Conservation (phyloP, 2,329 filamentous ascomycete genomes). For the Pseudocercospora crystallina region DNA sequence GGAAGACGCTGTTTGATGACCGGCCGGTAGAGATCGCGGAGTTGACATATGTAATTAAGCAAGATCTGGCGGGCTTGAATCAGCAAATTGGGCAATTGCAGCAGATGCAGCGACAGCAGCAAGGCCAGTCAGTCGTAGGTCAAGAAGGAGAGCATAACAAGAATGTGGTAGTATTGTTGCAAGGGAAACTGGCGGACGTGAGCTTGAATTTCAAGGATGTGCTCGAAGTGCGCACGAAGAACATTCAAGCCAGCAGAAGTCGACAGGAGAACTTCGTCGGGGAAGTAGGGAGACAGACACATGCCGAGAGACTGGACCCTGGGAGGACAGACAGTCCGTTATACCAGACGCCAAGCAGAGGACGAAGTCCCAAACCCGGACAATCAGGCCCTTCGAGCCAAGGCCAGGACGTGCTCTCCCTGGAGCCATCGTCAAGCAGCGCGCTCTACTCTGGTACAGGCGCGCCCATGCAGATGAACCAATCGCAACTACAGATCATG, state of each 20-base stretch:
- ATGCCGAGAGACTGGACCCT: slow-evolving; percentile 43
- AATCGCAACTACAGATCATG: slow-evolving; percentile 83
- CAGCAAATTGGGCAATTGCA: slow-evolving; percentile 85
- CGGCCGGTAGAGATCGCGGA: slow-evolving; percentile 95
- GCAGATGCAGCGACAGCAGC: slow-evolving; percentile 68
- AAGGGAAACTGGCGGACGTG: slow-evolving; percentile 89
- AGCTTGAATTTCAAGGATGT: slow-evolving; percentile 97
- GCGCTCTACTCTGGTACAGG: slow-evolving; percentile 41
- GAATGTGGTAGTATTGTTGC: slow-evolving; percentile 88
- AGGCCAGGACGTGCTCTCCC: slow-evolving; percentile 50
- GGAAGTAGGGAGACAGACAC: slow-evolving; percentile 66
- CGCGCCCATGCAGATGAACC: slow-evolving; percentile 38
- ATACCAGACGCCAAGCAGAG: slow-evolving; percentile 75
- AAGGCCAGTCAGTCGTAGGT: slow-evolving; percentile 51
- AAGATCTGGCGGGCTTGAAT: slow-evolving; percentile 83
- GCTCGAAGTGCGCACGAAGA: slow-evolving; percentile 92
- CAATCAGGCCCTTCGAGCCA: slow-evolving; percentile 34
- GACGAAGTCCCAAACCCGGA: slow-evolving; percentile 51
- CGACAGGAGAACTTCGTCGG: slow-evolving; percentile 97
- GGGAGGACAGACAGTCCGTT: slow-evolving; percentile 55
- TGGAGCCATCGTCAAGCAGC: slow-evolving; percentile 39
- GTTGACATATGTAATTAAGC: slow-evolving; percentile 95
- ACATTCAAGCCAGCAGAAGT: slow-evolving; percentile 89
- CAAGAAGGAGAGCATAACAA: slow-evolving; percentile 98
- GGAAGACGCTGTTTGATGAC: slow-evolving; percentile 96